These are phyloP conservation scores for Fusarium pseudoanthophilum DNA, from an alignment of 2,329 filamentous ascomycete genomes.

Conservation along the genomic window DNA sequence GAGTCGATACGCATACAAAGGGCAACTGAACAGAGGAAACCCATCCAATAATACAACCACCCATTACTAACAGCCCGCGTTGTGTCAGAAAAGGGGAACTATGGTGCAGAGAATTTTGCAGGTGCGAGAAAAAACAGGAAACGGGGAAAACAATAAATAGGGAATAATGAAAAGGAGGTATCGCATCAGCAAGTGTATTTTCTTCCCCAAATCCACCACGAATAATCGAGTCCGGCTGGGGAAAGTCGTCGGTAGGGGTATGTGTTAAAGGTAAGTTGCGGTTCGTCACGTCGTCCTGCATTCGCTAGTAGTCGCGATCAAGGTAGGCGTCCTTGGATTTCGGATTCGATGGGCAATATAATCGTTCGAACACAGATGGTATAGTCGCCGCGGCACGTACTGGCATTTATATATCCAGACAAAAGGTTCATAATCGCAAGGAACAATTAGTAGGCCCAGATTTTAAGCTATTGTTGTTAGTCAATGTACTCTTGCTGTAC, in stretches of 20 bases:
- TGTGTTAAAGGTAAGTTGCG: conserved; percentile 47
- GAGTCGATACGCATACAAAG: conserved; percentile 42
- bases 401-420: conserved; percentile 47
- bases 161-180: conserved; percentile 48
- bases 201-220: conserved; percentile 40
- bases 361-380: conserved; percentile 48
- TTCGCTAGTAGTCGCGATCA: conserved; percentile 51
- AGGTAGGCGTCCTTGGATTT: conserved; percentile 46
- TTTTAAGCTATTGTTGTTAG: conserved; percentile 73
- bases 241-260: conserved; percentile 45
- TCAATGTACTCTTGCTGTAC: background rate
- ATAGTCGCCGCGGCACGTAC: conserved; percentile 42
- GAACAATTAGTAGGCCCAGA: conserved; percentile 79
- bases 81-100: conserved; percentile 47
- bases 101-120: conserved; percentile 51
- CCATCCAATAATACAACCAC: conserved; percentile 53
- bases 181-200: conserved; percentile 48
- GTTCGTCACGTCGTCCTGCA: conserved; percentile 56
- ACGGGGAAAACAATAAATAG: conserved; percentile 36
- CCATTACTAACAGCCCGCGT: conserved; percentile 47
- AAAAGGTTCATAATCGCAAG: conserved; percentile 41
- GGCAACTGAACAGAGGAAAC: conserved; percentile 45
- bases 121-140: conserved; percentile 41
- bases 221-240: conserved; percentile 39
- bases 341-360: conserved; percentile 46